These are phyloP conservation scores for Oehlia diaphana DNA, from an alignment of 192 early-diverging fungal species.

Conservation along the genomic window DNA sequence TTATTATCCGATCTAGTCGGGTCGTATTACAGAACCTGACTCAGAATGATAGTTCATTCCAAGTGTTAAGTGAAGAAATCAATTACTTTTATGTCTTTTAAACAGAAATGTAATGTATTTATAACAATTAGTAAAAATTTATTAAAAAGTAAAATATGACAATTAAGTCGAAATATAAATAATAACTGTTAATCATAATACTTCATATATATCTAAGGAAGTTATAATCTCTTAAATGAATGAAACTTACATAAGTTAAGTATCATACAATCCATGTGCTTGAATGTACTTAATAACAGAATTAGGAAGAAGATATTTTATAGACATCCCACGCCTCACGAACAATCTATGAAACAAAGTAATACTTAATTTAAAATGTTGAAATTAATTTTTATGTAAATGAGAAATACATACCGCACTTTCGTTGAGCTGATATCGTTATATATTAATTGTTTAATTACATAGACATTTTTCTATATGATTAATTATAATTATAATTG, in stretches of 20 bases:
- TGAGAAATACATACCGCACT: slow-evolving; percentile 62
- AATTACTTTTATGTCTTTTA: too few species aligned
- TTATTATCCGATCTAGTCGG: too few species aligned
- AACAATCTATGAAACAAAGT: slow-evolving; percentile 63
- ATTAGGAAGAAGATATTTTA: slow-evolving; percentile 92
- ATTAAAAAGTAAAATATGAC: too few species aligned
- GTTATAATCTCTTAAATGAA: not conserved
- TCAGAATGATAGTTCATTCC: too few species aligned
- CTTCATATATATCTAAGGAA: too few species aligned
- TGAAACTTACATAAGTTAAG: slow-evolving; percentile 8
- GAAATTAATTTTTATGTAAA: not conserved
- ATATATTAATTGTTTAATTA: slow-evolving; percentile 95
- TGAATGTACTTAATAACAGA: slow-evolving; percentile 90
- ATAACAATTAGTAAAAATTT: too few species aligned
- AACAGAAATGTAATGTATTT: too few species aligned
- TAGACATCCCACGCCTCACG: slow-evolving; percentile 90
- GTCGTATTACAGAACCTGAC: too few species aligned
- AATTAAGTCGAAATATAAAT: too few species aligned
- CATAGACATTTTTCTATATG: slow-evolving; percentile 79
- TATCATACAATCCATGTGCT: slow-evolving; percentile 70
- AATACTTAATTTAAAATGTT: not conserved
- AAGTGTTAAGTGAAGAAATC: too few species aligned
- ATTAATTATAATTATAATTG: not conserved
- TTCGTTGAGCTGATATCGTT: slow-evolving; percentile 99
- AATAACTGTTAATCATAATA: too few species aligned